Percentiles rank a stretch among this genome's conserved stretches.
Evolutionary conservation across 2,329 filamentous ascomycete species (phyloP).

Genomic region (Penicillium sp.): DNA sequence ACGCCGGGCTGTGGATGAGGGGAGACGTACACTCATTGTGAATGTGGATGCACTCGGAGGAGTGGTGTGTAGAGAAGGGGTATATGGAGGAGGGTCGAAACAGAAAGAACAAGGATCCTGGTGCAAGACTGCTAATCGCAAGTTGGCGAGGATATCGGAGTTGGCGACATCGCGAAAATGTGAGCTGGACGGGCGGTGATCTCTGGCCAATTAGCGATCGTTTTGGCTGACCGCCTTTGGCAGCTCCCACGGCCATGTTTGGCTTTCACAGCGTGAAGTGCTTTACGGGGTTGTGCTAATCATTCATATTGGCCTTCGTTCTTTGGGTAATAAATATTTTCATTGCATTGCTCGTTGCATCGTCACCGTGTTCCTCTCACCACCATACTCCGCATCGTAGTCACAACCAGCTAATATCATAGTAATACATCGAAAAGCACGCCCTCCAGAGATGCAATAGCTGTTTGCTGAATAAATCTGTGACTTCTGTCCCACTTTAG

Average conservation of each 20-base stretch:
- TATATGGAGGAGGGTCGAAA: neutral
- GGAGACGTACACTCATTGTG: conserved; percentile 37
- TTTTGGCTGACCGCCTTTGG: conserved; percentile 28
- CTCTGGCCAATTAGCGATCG: neutral
- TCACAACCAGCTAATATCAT: too few relatives aligned
- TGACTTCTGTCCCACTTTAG: too few relatives aligned
- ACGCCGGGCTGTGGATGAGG: neutral
- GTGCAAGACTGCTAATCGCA: conserved; percentile 14
- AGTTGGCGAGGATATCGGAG: conserved; percentile 15
- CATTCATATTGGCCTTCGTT: too few relatives aligned
- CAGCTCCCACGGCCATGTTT: neutral
- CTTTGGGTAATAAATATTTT: too few relatives aligned
- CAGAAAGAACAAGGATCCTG: conserved; percentile 2
- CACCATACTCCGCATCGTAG: too few relatives aligned
- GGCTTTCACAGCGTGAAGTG: neutral
- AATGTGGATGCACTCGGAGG: conserved; percentile 1
- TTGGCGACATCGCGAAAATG: conserved; percentile 35
- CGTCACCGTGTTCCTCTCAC: too few relatives aligned
- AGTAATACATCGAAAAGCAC: too few relatives aligned
- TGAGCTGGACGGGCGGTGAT: conserved; percentile 27
- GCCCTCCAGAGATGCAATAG: too few relatives aligned
- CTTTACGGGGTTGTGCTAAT: too few relatives aligned
- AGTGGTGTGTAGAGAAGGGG: neutral
- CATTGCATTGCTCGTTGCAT: too few relatives aligned
- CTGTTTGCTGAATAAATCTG: too few relatives aligned